Evolutionary conservation across 2,329 filamentous ascomycete species (phyloP).

Genomic region (Colletotrichum spaethianum): DNA sequence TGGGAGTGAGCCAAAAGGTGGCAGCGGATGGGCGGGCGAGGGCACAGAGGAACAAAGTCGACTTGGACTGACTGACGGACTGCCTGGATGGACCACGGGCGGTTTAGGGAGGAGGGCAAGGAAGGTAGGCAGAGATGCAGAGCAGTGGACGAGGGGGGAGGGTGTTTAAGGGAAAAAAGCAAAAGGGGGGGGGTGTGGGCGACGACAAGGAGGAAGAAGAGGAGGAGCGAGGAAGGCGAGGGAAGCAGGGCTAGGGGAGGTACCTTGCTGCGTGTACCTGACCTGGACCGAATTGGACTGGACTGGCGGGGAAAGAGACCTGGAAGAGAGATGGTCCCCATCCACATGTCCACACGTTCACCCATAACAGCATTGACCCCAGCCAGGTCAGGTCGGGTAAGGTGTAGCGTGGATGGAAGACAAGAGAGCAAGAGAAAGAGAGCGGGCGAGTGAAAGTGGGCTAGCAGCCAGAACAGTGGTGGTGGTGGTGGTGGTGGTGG

Average conservation of each 20-base stretch:
- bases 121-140: not conserved
- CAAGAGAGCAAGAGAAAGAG: conserved; percentile 11
- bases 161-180: conserved; percentile 34
- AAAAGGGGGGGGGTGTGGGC: conserved; percentile 19
- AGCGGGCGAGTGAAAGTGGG: conserved; percentile 9
- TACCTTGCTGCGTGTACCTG: conserved; percentile 19
- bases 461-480: conserved; percentile 4
- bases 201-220: not conserved
- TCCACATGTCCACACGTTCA: not conserved
- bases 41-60: conserved; percentile 23
- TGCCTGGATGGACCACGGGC: conserved; percentile 7
- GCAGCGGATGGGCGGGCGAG: conserved; percentile 39
- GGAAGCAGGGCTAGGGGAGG: not conserved
- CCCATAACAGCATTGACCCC: not conserved
- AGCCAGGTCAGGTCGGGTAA: conserved; percentile 6
- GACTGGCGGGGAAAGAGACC: conserved; percentile 3
- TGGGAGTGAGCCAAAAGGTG: conserved; percentile 31
- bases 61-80: conserved; percentile 6
- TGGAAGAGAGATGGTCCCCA: conserved; percentile 6
- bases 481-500: conserved; percentile 1
- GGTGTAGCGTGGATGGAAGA: conserved; percentile 14
- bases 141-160: conserved; percentile 23
- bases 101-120: conserved; percentile 5
- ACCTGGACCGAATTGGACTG: conserved; percentile 8
- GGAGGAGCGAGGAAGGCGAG: conserved; percentile 6